Evolutionary conservation across 441 rosid species (phyloP).

Genomic region (Mallotus japonicus): DNA sequence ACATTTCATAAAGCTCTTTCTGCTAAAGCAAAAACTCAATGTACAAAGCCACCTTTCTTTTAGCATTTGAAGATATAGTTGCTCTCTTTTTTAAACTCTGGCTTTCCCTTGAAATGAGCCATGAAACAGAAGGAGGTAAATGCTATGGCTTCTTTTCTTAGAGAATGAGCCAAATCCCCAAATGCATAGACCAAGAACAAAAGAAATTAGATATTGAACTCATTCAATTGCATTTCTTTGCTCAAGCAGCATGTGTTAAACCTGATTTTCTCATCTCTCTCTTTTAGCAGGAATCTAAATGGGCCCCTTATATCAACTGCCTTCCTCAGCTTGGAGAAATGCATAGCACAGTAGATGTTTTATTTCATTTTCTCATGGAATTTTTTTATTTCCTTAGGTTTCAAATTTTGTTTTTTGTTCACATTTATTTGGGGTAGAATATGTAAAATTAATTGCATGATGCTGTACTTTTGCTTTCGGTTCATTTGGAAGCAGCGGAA

Average conservation of each 20-base stretch:
- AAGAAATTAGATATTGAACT: background rate
- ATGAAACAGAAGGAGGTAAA: background rate
- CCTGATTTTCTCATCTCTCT: background rate
- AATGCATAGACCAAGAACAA: too few species aligned
- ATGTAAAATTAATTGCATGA: too few species aligned
- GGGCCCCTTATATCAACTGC: constrained; percentile 66
- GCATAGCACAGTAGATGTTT: constrained; percentile 58
- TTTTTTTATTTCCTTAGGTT: too few species aligned
- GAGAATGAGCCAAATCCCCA: background rate
- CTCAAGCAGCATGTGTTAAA: constrained; percentile 2
- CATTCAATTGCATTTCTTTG: constrained; percentile 7
- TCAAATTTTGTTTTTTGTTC: too few species aligned
- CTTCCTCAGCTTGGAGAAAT: constrained; percentile 63
- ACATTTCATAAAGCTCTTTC: background rate
- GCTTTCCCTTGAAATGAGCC: background rate
- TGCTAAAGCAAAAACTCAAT: background rate
- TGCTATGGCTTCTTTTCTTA: too few species aligned
- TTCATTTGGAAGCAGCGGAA: too few species aligned
- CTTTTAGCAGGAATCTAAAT: constrained; percentile 54
- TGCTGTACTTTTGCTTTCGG: too few species aligned
- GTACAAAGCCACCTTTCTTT: background rate
- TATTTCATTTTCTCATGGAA: background rate
- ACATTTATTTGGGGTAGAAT: too few species aligned
- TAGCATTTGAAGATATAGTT: background rate
- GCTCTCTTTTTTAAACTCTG: background rate